These are phyloP conservation scores for Solanum sitiens DNA, from an alignment of 257 asterid genomes.

Conservation along the genomic window DNA sequence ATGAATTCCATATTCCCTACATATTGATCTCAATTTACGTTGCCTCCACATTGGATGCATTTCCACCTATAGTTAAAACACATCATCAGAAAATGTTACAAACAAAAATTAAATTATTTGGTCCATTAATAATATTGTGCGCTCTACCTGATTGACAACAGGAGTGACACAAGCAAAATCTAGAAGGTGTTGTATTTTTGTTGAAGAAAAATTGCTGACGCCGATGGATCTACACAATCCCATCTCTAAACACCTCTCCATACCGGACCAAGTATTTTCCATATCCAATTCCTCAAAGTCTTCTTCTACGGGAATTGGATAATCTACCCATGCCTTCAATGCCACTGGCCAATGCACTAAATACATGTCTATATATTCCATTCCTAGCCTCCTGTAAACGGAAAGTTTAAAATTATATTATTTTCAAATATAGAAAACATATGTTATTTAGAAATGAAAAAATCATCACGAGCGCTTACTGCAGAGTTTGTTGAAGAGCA, in stretches of 20 bases:
- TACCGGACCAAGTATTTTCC: constrained; percentile 58
- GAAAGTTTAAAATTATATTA: not conserved
- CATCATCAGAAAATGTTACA: not conserved
- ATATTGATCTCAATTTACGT: constrained; percentile 35
- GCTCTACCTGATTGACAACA: constrained; percentile 55
- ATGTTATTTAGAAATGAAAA: too few species aligned
- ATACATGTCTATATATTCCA: constrained; percentile 77
- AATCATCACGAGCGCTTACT: constrained; percentile 18
- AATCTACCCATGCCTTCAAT: constrained; percentile 47
- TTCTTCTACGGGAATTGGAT: constrained; percentile 48
- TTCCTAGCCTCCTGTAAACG: constrained; percentile 36
- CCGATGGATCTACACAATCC: constrained; percentile 69
- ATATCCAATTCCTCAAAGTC: constrained; percentile 49
- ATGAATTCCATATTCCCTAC: constrained; percentile 47
- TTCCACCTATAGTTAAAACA: constrained; percentile 42
- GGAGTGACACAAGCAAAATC: constrained; percentile 45
- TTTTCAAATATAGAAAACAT: not conserved
- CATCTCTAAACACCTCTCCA: constrained; percentile 69
- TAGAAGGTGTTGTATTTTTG: constrained; percentile 34
- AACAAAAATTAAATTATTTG: too few species aligned
- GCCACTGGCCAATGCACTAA: constrained; percentile 90
- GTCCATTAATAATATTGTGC: too few species aligned
- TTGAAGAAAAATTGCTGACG: constrained; percentile 68
- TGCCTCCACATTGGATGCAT: constrained; percentile 98
- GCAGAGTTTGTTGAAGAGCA: constrained; percentile 54